A percentile compares a stretch with the other conserved stretches of the same genome.
Evolutionary conservation across 306 rosid species (phyloP).

Genomic region (Sophora flavescens): DNA sequence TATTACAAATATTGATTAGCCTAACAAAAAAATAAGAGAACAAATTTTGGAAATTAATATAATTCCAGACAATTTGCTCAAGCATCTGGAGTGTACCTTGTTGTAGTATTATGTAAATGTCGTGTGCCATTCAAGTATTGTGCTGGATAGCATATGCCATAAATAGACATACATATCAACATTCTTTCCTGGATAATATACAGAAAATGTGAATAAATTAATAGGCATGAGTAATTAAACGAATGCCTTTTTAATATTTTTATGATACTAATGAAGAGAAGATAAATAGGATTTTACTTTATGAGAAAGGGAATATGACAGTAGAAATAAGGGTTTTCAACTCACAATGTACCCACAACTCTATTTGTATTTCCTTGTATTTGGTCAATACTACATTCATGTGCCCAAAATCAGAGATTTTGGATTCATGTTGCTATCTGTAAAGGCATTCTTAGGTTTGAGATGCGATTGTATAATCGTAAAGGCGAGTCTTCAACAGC

Average conservation of each 20-base stretch:
- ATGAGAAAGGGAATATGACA: not conserved
- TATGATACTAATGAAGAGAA: not conserved
- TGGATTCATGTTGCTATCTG: constrained; percentile 60
- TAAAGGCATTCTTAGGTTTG: constrained; percentile 67
- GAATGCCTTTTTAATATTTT: no score
- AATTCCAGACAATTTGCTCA: not conserved
- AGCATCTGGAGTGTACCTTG: not conserved
- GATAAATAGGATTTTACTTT: not conserved
- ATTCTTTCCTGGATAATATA: not conserved
- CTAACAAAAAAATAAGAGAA: not conserved
- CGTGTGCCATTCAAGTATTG: no score
- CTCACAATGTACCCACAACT: constrained; percentile 81
- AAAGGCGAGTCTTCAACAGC: constrained; percentile 75
- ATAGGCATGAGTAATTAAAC: no score
- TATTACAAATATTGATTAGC: not conserved
- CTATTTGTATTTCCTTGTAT: constrained; percentile 56
- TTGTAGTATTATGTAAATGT: no score
- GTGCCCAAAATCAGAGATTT: constrained; percentile 83
- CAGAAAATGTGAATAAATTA: not conserved
- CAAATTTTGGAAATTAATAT: not conserved
- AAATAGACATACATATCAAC: not conserved
- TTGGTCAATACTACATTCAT: constrained; percentile 53
- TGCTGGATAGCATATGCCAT: not conserved
- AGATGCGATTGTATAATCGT: constrained; percentile 71
- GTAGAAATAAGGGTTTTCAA: constrained; percentile 1